Evolutionary conservation across 108 stramenopile species (phyloP), one percentile per base, ranked within the genome.

Genomic region (Asterionellopsis glacialis): DNA sequence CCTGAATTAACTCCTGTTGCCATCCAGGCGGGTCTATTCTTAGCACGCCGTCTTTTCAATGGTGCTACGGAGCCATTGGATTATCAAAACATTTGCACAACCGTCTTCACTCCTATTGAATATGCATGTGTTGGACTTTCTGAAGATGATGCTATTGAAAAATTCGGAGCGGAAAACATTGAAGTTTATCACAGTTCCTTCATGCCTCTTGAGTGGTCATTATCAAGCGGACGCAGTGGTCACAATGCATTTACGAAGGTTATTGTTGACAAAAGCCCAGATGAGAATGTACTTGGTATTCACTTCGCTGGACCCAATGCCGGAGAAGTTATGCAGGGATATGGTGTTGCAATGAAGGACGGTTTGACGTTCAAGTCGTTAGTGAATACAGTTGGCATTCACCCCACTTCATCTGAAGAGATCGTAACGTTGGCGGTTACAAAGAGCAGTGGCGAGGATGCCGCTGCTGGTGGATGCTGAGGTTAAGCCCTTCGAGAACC

Each of bases 1-100:
- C 97, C 95, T 5, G 99, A 99, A 75, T 81, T 98, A 54, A 98
- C 99, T 9, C 97, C 99, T 3, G 96, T 97, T 38, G 97, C 99
- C 41, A 96, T 98, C 49, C 93, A 96, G 72, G 97, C 97, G 10
- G 99, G 99, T 33, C 63, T 70, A 33, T 25, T 64, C 19, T 84
- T 99, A 24, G 83, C 96, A 18, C 85, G 92, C 39, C 90, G 97
- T 26, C 76, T 99, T 11, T 99, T 96, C 71, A 95, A 86, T 40
- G 90, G 84, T 21, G 77, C 83, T 19, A 88, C 72, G 10, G 76
- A 79, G 61, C 62, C 86, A 51, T 95, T 98, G 94, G 91, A 98
- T 70, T 97, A 98, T 59, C 59, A 77, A 28, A 90, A 84, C 64
- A 67, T 99, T 23, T 92, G 95, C 52, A 97, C 97, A 19, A 95